Conservation (phyloP, 1,139 yeast genomes). For the Saccharomyces hybrid region DNA sequence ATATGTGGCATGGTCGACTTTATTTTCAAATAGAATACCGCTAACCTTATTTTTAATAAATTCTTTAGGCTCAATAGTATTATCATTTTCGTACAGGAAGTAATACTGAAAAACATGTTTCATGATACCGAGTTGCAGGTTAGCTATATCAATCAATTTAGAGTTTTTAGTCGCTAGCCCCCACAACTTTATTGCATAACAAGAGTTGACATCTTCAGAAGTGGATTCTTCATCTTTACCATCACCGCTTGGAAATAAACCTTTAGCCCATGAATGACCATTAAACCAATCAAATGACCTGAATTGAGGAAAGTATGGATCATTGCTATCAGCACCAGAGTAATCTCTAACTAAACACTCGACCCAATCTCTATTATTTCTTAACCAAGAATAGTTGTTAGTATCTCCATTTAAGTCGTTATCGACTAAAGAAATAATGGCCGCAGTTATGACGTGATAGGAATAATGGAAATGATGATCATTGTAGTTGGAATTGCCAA, state of each 20-base stretch:
- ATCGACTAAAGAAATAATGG: conserved; percentile 55
- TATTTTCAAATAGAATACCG: conserved; percentile 78
- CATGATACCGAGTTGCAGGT: conserved; percentile 55
- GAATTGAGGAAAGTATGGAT: conserved; percentile 60
- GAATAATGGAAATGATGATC: conserved; percentile 83
- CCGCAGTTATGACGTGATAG: conserved; percentile 67
- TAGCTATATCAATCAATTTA: conserved; percentile 48
- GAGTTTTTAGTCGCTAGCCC: conserved; percentile 49
- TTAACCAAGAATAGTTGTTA: conserved; percentile 42
- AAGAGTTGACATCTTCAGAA: conserved; percentile 69
- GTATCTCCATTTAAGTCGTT: conserved; percentile 12
- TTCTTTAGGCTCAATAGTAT: conserved; percentile 42
- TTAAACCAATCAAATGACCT: conserved; percentile 72
- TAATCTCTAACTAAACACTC: conserved; percentile 59
- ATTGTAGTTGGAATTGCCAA: conserved; percentile 69
- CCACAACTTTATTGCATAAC: conserved; percentile 68
- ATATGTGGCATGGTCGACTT: conserved; percentile 85
- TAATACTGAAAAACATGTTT: conserved; percentile 52
- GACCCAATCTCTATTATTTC: conserved; percentile 47
- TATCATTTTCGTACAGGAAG: conserved; percentile 49
- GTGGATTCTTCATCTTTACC: conserved; percentile 76
- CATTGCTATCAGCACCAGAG: conserved; percentile 53
- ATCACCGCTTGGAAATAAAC: conserved; percentile 64
- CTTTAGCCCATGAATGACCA: conserved; percentile 82
- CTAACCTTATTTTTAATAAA: conserved; percentile 61